A percentile compares a stretch with the other conserved stretches of the same genome.
These are phyloP conservation scores for Candida quercuum DNA, from an alignment of 805 yeast species.

Conservation along the genomic window DNA sequence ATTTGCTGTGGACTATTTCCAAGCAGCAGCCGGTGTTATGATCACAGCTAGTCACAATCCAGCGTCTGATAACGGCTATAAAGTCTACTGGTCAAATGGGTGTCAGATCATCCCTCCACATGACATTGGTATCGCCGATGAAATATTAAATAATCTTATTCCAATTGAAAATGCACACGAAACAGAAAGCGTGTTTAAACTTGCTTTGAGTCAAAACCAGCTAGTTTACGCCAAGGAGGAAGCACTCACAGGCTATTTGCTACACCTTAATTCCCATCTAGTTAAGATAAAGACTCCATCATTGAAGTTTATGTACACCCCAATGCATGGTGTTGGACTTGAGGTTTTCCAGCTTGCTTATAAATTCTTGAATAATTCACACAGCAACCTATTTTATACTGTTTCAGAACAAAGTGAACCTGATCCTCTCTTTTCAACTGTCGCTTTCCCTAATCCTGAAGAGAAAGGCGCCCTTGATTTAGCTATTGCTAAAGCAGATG, in stretches of 20 bases:
- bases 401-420: constrained; percentile 68
- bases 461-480: constrained; percentile 84
- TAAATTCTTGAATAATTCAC: constrained; percentile 25
- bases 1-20: constrained; percentile 59
- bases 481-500: constrained; percentile 61
- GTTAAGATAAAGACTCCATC: constrained; percentile 22
- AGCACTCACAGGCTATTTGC: constrained; percentile 37
- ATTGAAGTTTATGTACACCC: constrained; percentile 72
- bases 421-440: constrained; percentile 84
- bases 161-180: constrained; percentile 59
- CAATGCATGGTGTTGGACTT: constrained; percentile 93
- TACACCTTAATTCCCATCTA: constrained; percentile 27
- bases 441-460: constrained; percentile 91
- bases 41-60: constrained; percentile 89
- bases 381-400: constrained; percentile 26
- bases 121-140: constrained; percentile 63
- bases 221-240: constrained; percentile 38
- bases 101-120: constrained; percentile 96
- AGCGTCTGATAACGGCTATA: constrained; percentile 85
- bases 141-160: constrained; percentile 52
- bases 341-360: constrained; percentile 47
- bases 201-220: constrained; percentile 18
- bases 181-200: constrained; percentile 30
- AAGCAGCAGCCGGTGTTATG: constrained; percentile 84
- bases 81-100: constrained; percentile 89